phyloP scores from a whole-genome alignment of 1,284 basidiomycete genomes.

The Microbotryum violaceum region DNA sequence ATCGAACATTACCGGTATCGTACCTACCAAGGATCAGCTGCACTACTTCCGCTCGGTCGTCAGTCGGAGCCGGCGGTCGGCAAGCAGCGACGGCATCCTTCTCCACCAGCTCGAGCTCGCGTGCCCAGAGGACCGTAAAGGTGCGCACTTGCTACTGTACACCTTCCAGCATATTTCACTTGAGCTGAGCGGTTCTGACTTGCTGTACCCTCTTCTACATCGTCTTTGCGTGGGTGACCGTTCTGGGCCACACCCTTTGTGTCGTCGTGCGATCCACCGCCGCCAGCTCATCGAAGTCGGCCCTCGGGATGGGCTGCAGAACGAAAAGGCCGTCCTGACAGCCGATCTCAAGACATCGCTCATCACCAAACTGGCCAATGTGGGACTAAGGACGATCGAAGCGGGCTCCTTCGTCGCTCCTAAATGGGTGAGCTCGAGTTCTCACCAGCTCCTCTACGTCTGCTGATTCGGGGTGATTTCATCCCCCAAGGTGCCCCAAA shows the following conservation, averaged over 20 bases:
- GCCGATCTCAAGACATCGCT: conserved; percentile 74
- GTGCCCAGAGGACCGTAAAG: too few species aligned
- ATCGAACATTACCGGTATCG: too few species aligned
- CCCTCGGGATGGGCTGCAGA: conserved; percentile 87
- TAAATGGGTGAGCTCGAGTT: conserved; percentile 61
- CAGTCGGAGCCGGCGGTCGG: too few species aligned
- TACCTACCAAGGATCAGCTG: too few species aligned
- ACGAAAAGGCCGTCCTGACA: conserved; percentile 58
- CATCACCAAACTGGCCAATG: conserved; percentile 61
- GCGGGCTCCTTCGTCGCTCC: conserved; percentile 80
- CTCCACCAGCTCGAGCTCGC: too few species aligned
- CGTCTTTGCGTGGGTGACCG: neutral
- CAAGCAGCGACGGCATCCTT: too few species aligned
- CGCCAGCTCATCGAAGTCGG: conserved; percentile 76
- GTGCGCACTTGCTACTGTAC: too few species aligned
- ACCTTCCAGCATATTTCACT: too few species aligned
- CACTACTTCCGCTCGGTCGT: too few species aligned
- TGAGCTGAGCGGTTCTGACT: neutral
- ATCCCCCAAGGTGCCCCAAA: conserved; percentile 47
- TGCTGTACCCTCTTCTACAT: neutral
- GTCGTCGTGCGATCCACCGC: neutral
- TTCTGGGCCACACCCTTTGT: neutral
- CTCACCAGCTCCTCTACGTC: too few species aligned
- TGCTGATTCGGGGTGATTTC: neutral
- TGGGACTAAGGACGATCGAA: conserved; percentile 71